phyloP scores from a whole-genome alignment of 2,329 filamentous ascomycete species.

The Aspergillus texensis region DNA sequence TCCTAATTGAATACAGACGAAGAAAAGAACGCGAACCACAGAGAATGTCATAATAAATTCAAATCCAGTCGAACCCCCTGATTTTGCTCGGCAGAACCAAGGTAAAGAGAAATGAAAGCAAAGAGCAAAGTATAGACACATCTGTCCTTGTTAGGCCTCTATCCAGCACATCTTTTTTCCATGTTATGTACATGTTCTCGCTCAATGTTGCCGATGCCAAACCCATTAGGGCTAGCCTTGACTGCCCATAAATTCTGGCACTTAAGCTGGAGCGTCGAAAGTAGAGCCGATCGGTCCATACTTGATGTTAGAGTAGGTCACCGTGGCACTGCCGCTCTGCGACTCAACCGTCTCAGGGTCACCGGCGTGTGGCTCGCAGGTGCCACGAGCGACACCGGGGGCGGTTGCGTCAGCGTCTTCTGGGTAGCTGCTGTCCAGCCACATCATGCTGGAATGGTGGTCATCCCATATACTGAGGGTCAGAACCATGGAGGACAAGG shows the following conservation, averaged over 20 bases:
- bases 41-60: neutral
- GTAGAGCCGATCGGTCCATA: constrained; percentile 60
- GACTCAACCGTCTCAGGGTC: constrained; percentile 54
- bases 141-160: neutral
- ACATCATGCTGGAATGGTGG: constrained; percentile 69
- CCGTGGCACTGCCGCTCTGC: constrained; percentile 50
- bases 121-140: neutral
- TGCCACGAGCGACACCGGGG: constrained; percentile 57
- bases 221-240: neutral
- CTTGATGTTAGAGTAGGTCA: constrained; percentile 62
- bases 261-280: constrained; percentile 29
- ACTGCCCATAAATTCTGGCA: neutral
- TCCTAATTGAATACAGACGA: constrained; percentile 10
- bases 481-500: constrained; percentile 61
- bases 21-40: constrained; percentile 2
- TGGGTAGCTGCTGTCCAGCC: constrained; percentile 70
- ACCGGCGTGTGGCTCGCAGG: constrained; percentile 56
- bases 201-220: neutral
- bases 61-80: neutral
- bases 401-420: constrained; percentile 43
- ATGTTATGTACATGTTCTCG: constrained; percentile 7
- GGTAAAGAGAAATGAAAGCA: neutral
- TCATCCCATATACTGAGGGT: constrained; percentile 66
- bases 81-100: constrained; percentile 4
- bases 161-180: constrained; percentile 9